These are phyloP conservation scores for Collybiopsis luxurians DNA, from an alignment of 768 basidiomycete genomes.

Conservation along the genomic window DNA sequence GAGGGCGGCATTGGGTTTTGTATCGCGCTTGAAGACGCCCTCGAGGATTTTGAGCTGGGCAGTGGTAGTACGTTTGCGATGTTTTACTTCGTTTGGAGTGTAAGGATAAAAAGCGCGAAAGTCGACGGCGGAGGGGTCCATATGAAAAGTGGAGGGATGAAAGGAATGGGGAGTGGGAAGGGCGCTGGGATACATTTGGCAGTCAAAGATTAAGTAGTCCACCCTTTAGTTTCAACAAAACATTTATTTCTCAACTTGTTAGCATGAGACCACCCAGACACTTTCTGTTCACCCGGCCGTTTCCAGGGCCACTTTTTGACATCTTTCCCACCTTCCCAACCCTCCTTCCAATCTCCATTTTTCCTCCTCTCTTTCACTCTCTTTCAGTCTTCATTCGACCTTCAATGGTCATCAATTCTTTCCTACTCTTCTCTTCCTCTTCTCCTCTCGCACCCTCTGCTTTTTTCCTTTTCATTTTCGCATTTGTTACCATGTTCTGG, in stretches of 20 bases:
- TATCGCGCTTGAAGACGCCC: constrained; percentile 79
- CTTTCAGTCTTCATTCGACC: no score
- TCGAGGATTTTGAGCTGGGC: constrained; percentile 90
- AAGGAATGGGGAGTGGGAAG: constrained; percentile 31
- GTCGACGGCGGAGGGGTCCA: constrained; percentile 71
- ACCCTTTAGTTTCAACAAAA: no score
- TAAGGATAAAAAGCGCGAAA: constrained; percentile 87
- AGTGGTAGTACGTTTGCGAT: constrained; percentile 85
- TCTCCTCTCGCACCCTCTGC: background rate
- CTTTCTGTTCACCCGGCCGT: constrained; percentile 16
- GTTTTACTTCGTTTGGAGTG: constrained; percentile 91
- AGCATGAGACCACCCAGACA: constrained; percentile 8
- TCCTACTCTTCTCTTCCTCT: background rate
- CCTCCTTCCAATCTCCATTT: background rate
- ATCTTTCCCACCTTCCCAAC: no score
- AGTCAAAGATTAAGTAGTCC: constrained; percentile 12
- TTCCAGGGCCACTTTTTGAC: constrained; percentile 28
- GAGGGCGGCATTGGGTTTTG: constrained; percentile 83
- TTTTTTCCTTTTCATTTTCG: background rate
- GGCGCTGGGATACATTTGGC: constrained; percentile 20
- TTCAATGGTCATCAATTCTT: no score
- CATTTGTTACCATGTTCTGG: background rate
- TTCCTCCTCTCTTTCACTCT: background rate
- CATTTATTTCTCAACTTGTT: background rate
- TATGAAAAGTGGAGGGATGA: constrained; percentile 27